Conservation (phyloP, 2,329 filamentous ascomycete genomes). For the Trichoderma brevicompactum region DNA sequence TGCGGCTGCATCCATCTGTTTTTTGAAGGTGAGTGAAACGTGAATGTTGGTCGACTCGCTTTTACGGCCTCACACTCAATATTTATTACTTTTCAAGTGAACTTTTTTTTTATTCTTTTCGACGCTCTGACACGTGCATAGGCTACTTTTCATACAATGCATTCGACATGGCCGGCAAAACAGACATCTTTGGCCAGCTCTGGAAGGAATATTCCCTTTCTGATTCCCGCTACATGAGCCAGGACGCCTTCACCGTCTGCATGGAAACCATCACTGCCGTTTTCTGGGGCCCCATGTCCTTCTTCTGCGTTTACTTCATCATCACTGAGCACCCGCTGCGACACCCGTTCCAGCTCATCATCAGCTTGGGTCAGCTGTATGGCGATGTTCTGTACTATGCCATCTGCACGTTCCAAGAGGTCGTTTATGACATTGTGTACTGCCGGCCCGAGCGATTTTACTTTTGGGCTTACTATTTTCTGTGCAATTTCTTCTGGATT, state of each 20-base stretch:
- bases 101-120: neutral
- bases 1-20: constrained; percentile 59
- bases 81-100: too few species aligned
- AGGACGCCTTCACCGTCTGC: constrained; percentile 57
- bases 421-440: constrained; percentile 47
- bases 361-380: constrained; percentile 56
- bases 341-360: constrained; percentile 53
- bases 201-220: constrained; percentile 64
- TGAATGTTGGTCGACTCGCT: neutral
- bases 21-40: constrained; percentile 44
- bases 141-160: constrained; percentile 56
- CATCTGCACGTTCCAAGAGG: constrained; percentile 51
- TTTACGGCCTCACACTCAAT: rapidly evolving
- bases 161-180: constrained; percentile 45
- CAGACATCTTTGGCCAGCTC: constrained; percentile 55
- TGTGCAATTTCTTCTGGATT: constrained; percentile 59
- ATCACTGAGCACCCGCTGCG: constrained; percentile 50
- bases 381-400: constrained; percentile 58
- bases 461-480: constrained; percentile 58
- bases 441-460: constrained; percentile 57
- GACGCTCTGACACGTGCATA: constrained; percentile 30
- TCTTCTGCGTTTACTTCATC: constrained; percentile 52
- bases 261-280: constrained; percentile 60
- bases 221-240: constrained; percentile 60
- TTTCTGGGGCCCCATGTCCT: constrained; percentile 59